Evolutionary conservation across 345 rosid species (phyloP).

Genomic region (Lepidium aucheri): DNA sequence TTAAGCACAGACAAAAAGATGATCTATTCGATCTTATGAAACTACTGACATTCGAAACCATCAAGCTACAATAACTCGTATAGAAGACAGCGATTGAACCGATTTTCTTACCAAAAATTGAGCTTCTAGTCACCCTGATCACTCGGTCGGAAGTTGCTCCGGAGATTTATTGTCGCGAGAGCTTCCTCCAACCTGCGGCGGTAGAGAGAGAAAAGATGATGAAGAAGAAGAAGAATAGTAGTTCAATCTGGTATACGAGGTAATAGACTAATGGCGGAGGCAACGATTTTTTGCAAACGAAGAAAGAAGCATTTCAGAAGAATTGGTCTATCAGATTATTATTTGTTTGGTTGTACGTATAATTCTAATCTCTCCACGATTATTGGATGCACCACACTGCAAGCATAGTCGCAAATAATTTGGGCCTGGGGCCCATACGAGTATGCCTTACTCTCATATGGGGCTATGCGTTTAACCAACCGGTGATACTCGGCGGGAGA

Average conservation of each 20-base stretch:
- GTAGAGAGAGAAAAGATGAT: not conserved
- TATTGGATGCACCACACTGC: not conserved
- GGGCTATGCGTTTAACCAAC: not conserved
- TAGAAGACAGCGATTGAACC: not conserved
- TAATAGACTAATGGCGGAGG: slow-evolving; percentile 21
- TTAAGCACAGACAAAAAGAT: not conserved
- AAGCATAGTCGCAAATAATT: not conserved
- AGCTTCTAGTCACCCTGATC: slow-evolving; percentile 12
- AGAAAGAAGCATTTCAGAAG: not conserved
- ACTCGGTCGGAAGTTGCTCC: slow-evolving; percentile 16
- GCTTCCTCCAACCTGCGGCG: slow-evolving; percentile 19
- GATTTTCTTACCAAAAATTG: slow-evolving; percentile 18
- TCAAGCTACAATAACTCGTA: not conserved
- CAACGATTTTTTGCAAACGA: slow-evolving; percentile 21
- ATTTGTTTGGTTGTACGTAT: slow-evolving; percentile 7
- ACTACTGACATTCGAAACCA: not conserved
- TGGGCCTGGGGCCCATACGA: slow-evolving; percentile 13
- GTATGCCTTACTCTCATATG: not conserved
- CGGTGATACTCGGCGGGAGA: not conserved
- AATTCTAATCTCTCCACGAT: not conserved
- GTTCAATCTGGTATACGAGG: slow-evolving; percentile 7
- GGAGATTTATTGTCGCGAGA: not conserved
- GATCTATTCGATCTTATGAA: not conserved
- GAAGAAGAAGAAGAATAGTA: not conserved
- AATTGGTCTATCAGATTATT: slow-evolving; percentile 14